Conservation (phyloP, 495 filamentous ascomycete species). For the Lasiosphaeria miniovina region DNA sequence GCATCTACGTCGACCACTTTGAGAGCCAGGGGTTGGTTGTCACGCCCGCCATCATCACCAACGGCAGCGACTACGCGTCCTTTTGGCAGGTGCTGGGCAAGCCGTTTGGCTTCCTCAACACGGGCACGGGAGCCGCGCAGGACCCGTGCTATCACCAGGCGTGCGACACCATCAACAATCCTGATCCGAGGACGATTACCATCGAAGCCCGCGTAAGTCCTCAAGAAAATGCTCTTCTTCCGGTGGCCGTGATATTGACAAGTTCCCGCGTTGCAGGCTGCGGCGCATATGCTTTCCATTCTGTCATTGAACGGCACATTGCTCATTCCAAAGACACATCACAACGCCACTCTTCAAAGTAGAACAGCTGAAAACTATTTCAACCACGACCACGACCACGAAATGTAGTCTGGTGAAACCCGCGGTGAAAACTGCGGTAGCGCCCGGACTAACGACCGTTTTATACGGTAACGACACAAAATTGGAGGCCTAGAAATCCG, state of each 20-base stretch:
- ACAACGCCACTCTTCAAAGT: conserved; percentile 12
- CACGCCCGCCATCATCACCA: conserved; percentile 35
- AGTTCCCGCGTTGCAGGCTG: conserved; percentile 17
- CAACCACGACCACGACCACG: too few species aligned
- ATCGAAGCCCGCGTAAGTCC: conserved; percentile 33
- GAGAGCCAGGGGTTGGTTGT: conserved; percentile 29
- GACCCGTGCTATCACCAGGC: conserved; percentile 47
- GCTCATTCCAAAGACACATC: conserved; percentile 36
- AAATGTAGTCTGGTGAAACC: too few species aligned
- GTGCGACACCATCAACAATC: conserved; percentile 41
- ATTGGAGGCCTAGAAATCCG: too few species aligned
- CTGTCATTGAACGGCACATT: conserved; percentile 36
- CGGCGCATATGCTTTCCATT: conserved; percentile 40
- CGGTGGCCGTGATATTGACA: background rate
- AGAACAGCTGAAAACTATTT: too few species aligned
- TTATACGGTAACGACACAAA: too few species aligned
- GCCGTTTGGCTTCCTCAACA: conserved; percentile 44
- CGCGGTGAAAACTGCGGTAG: too few species aligned
- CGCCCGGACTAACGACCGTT: too few species aligned
- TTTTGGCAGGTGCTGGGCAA: conserved; percentile 46
- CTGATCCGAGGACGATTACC: conserved; percentile 38
- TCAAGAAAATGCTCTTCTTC: background rate
- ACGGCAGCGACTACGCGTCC: conserved; percentile 42
- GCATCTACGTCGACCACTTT: conserved; percentile 35
- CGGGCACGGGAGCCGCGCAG: conserved; percentile 38